A percentile compares a stretch with the other conserved stretches of the same genome.
phyloP scores from a whole-genome alignment of 768 basidiomycete genomes.

The Mycena sanguinolenta region DNA sequence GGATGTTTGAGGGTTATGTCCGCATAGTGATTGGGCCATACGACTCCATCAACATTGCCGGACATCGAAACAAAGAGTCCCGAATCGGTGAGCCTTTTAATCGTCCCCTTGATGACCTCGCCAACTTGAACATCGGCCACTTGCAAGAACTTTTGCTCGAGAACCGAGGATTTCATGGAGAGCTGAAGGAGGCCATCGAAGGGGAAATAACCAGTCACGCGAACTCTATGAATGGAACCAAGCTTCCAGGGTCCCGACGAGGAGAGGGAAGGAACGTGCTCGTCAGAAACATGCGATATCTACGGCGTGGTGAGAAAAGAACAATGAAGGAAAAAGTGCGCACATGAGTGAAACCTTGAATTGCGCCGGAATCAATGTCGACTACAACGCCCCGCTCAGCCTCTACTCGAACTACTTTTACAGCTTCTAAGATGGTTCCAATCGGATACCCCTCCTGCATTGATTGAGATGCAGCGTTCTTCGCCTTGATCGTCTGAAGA shows the following conservation, averaged over 20 bases:
- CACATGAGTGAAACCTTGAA: constrained; percentile 91
- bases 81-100: constrained; percentile 86
- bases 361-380: constrained; percentile 65
- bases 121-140: constrained; percentile 88
- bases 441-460: constrained; percentile 77
- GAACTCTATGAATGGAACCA: constrained; percentile 84
- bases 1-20: constrained; percentile 96
- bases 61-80: constrained; percentile 89
- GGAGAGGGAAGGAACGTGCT: constrained; percentile 86
- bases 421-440: constrained; percentile 78
- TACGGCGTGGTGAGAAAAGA: constrained; percentile 48
- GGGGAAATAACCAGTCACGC: constrained; percentile 87
- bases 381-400: constrained; percentile 86
- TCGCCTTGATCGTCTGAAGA: constrained; percentile 50
- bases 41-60: constrained; percentile 90
- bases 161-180: constrained; percentile 84
- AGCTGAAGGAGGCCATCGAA: constrained; percentile 92
- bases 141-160: constrained; percentile 90
- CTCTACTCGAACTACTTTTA: constrained; percentile 82
- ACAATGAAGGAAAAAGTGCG: constrained; percentile 45
- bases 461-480: constrained; percentile 36
- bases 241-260: constrained; percentile 85
- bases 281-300: constrained; percentile 96
- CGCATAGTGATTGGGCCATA: constrained; percentile 96
- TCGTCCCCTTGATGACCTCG: constrained; percentile 86